Evolutionary conservation across 345 rosid genomes (phyloP).

Genomic region (Pugionium dolabratum): DNA sequence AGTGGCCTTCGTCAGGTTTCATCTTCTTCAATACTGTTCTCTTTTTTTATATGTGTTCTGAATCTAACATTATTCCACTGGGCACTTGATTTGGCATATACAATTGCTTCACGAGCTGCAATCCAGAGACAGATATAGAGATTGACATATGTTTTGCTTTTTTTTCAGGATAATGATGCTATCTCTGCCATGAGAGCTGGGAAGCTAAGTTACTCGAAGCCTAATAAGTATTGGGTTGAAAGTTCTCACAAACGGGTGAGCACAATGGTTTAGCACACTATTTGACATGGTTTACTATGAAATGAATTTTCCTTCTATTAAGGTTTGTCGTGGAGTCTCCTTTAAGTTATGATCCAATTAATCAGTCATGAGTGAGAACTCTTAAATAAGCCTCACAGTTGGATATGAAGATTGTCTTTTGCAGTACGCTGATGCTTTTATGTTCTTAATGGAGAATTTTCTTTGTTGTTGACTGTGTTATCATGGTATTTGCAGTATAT

Average conservation of each 20-base stretch:
- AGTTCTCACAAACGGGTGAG: slow-evolving; percentile 83
- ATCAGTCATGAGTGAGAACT: background rate
- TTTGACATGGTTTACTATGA: background rate
- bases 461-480: slow-evolving; percentile 26
- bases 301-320: background rate
- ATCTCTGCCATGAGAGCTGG: slow-evolving; percentile 77
- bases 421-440: background rate
- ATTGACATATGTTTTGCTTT: slow-evolving; percentile 21
- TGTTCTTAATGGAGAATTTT: background rate
- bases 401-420: background rate
- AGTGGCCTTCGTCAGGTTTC: slow-evolving; percentile 86
- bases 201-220: slow-evolving; percentile 66
- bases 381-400: background rate
- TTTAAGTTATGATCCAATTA: background rate
- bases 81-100: background rate
- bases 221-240: slow-evolving; percentile 46
- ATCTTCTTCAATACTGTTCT: background rate
- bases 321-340: background rate
- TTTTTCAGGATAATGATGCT: slow-evolving; percentile 60
- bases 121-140: background rate
- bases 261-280: slow-evolving; percentile 7
- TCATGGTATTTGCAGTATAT: slow-evolving; percentile 57
- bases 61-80: background rate
- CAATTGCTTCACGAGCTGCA: background rate
- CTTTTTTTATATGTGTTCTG: background rate